Base-by-base conservation (phyloP, 371 early-diverging fungal species). In the Actinomucor elegans region DNA sequence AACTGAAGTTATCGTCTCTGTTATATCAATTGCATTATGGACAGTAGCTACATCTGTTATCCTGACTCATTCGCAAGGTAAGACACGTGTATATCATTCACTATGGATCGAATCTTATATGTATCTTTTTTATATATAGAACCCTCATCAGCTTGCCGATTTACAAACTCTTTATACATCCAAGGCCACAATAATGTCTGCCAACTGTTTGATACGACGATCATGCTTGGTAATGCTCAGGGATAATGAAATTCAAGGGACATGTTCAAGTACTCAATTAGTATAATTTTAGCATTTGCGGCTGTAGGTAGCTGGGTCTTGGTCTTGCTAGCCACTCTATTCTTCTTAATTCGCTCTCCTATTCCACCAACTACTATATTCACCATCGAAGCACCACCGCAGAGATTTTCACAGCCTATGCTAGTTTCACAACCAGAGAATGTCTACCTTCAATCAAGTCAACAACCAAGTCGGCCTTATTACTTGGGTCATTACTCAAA, bases 351-450 rank as follows among this genome's bases (percentile, higher is more conserved):
- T 37, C 60, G 60, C 4, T 54, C 60, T 32, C 60, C 60, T 48
- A 48, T 54, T 28, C 60, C 60, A 24, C 60, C 60, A 4, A 59
- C 60, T 1, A 52, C 60, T 21, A 59, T 59, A 7, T 59, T 59
- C 37, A 59, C 60, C 24, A 59, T 59, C 14, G 54, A 59, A 37
- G 55, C 60, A 37, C 60, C 60, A 21, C 54, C 41, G 21, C 55
- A 48, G 32, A 38, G 52, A 35, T 48, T 54, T n/a, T 59, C 54
- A 11, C 54, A 54, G 12, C 54, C 45, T 1, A 38, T 52, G 40
- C 23, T 45, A 4, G 45, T 52, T 10, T 52, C 58, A 14, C 43
- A 38, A 21, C 50, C 50, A 2, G 50, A 40, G 8, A 40, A 50
- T 10, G 27, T 29, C 12, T 43, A 50, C 24, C 20, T 8, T 21